Base-by-base conservation (phyloP, 352 stramenopile genomes). In the Pythium aphanidermatum region DNA sequence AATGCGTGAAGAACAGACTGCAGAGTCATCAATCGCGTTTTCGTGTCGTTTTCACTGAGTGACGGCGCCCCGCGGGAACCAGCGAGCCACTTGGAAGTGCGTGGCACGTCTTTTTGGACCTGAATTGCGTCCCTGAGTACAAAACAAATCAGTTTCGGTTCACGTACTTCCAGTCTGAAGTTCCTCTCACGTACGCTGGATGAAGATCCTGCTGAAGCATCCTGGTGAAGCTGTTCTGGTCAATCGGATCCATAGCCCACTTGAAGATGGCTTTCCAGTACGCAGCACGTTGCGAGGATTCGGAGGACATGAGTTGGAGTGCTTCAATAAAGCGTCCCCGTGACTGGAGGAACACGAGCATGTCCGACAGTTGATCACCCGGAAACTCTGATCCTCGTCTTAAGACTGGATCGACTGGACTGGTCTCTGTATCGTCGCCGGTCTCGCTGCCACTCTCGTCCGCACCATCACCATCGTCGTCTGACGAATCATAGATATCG, bases 41-140 rank as follows among this genome's bases (percentile, higher is more conserved):
- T 43, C 2, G 50, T 67, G 14, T 63, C 61, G n/a, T 32, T 38
- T 11, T 64, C 63, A n/a, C 44, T 58, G 9, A 85, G 54, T 10
- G 61, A 48, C 0, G 81, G 77, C n/a, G 81, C 70, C 4, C 76
- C 78, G 23, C 63, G 63, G 0, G 67, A 86, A 1, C 62, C 73
- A 24, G 70, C 63, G 13, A 92, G 52, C 81, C 81, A 92, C 34
- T 83, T 78, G n/a, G 59, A 66, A 9, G 78, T 90, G 7, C 81
- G 77, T 21, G 81, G 81, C 17, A 92, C 78, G 32, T 92, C 81
- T 46, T 92, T 92, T 20, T 86, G 63, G 0, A 92, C 65, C 51
- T 92, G 81, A 1, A 75, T 63, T 2, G 62, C 60, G 33, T 92
- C 80, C 24, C 75, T 87, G 17, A n/a, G n/a, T n/a, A n/a, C n/a